Base-by-base conservation (phyloP, 257 asterid species). In the Ajuga chamaepitys region DNA sequence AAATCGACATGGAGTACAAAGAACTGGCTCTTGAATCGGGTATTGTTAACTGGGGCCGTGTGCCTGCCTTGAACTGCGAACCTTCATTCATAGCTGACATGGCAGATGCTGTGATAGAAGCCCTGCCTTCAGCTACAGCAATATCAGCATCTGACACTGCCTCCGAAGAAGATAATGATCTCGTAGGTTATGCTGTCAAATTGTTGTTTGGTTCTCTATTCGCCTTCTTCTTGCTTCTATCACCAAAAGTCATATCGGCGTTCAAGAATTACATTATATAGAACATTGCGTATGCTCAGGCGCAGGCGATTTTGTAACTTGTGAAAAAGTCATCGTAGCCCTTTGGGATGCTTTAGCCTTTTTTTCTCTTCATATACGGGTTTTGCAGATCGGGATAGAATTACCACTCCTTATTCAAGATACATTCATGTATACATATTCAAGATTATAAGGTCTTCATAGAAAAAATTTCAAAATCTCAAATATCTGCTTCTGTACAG, bases 1-100 rank as follows among this genome's bases (percentile, higher is more conserved):
- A 89, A 78, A 93, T 89, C 41, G 99, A 93, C 25, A 89, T 93
- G 95, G 99, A 93, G 82, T 93, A 93, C 86, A 83, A 34, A 74
- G 84, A 93, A 30, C 66, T 93, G 72, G 97, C 99, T 35, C 84
- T 86, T 37, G 96, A 85, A 70, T 92, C 97, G 0, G 98, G 98
- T 51, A 78, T 92, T 58, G 78, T 80, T 35, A 82, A 89, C 14
- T 92, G 98, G 98, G 98, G 98, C 8, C 96, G 98, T 5, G 98
- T 92, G 46, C 98, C 98, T 32, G 97, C 98, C 57, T 84, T 93
- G 11, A 93, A 93, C 85, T 93, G 98, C 66, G 87, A 86, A 21
- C 77, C 97, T 1, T 76, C 97, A 0, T 93, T 93, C 74, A 87
- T 93, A 54, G 72, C 69, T 62, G 98, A 93, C 71, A 82, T 93